Evolutionary conservation across 306 rosid species (phyloP).

Genomic region (Prunus fruticosa): DNA sequence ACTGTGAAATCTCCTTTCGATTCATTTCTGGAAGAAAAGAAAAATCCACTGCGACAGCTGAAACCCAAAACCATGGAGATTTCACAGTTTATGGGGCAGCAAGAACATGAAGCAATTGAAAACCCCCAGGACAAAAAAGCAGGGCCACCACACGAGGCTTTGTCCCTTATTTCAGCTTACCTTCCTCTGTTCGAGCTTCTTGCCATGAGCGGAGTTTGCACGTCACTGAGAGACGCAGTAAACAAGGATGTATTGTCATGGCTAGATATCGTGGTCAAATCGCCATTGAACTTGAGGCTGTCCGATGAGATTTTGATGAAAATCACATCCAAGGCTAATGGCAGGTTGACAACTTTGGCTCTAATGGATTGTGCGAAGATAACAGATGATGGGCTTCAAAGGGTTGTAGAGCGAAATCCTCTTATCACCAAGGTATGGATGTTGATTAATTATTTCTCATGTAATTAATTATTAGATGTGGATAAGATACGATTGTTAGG

Average conservation of each 20-base stretch:
- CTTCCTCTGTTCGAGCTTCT: constrained; percentile 69
- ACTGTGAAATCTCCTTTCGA: background rate
- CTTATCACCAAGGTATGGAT: constrained; percentile 53
- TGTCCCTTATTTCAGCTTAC: constrained; percentile 52
- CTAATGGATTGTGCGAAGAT: constrained; percentile 53
- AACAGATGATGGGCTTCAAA: constrained; percentile 64
- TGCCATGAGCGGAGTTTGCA: constrained; percentile 56
- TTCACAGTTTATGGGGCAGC: constrained; percentile 6
- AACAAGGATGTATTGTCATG: constrained; percentile 61
- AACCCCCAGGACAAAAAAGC: constrained; percentile 16
- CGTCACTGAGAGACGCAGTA: constrained; percentile 55
- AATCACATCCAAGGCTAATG: constrained; percentile 59
- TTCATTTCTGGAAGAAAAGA: background rate
- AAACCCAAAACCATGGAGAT: constrained; percentile 13
- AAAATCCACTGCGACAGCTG: background rate
- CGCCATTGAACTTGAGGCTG: constrained; percentile 50
- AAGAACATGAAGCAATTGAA: constrained; percentile 23
- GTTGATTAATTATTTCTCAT: background rate
- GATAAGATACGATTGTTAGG: constrained; percentile 32
- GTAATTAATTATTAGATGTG: background rate
- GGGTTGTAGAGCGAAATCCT: constrained; percentile 52
- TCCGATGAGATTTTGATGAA: constrained; percentile 39
- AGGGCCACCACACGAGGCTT: constrained; percentile 52
- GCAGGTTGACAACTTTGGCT: constrained; percentile 53
- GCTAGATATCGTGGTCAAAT: constrained; percentile 50